Evolutionary conservation across 2,329 filamentous ascomycete species (phyloP).

Genomic region (Aspergillus ochraceus): DNA sequence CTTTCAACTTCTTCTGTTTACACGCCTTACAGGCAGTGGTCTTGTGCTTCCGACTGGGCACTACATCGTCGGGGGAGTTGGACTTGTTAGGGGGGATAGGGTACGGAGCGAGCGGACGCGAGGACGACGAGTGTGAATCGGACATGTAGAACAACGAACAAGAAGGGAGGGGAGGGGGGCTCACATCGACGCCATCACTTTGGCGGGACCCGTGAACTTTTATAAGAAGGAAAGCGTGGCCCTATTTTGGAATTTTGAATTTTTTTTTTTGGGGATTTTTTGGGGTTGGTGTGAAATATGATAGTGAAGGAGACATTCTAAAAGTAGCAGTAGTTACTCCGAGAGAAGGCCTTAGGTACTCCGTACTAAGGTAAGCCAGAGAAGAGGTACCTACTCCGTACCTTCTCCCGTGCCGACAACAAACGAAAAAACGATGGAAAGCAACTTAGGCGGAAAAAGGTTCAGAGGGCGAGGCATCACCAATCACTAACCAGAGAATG

Average conservation of each 20-base stretch:
- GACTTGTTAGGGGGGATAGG: conserved; percentile 9
- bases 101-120: conserved; percentile 18
- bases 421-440: not conserved
- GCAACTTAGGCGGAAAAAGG: not conserved
- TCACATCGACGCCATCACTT: not conserved
- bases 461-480: not conserved
- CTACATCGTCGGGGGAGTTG: conserved; percentile 11
- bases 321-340: too few relatives aligned
- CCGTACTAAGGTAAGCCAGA: too few relatives aligned
- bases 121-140: conserved; percentile 14
- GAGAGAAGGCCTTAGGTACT: too few relatives aligned
- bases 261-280: not conserved
- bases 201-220: not conserved
- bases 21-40: conserved; percentile 25
- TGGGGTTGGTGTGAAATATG: not conserved
- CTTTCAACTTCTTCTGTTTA: conserved; percentile 26
- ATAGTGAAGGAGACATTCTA: not conserved
- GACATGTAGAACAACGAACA: conserved; percentile 15
- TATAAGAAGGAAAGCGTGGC: not conserved
- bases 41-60: conserved; percentile 21
- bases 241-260: not conserved
- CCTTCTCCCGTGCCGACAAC: not conserved
- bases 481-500: not conserved
- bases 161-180: too few relatives aligned
- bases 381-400: not conserved